A percentile compares a stretch with the other conserved stretches of the same genome.
Evolutionary conservation across 345 rosid genomes (phyloP).

Genomic region (Rhodamnia argentea): DNA sequence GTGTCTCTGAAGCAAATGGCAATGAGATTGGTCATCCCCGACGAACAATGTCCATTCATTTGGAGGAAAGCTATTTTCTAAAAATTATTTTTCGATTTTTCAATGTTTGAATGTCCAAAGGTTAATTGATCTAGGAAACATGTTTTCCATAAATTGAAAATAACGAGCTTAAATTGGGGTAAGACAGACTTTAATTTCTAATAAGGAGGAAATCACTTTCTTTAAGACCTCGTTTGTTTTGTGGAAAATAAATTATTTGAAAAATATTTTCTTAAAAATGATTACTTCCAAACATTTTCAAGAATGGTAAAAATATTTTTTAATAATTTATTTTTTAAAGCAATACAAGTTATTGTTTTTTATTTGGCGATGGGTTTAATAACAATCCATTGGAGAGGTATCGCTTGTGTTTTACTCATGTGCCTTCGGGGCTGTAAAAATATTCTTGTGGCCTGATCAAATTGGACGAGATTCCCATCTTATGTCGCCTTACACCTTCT

Average conservation of each 20-base stretch:
- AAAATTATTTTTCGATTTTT: not conserved
- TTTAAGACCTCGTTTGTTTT: too few species aligned
- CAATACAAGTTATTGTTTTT: too few species aligned
- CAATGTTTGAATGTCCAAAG: not conserved
- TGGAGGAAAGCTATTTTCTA: not conserved
- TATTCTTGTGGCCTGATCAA: not conserved
- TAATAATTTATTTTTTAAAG: too few species aligned
- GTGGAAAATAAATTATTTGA: too few species aligned
- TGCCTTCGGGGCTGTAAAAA: not conserved
- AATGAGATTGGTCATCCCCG: not conserved
- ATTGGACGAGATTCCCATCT: not conserved
- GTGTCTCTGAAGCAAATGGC: not conserved
- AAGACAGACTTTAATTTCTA: not conserved
- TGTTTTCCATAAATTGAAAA: not conserved
- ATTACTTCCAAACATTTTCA: too few species aligned
- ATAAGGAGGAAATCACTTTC: not conserved
- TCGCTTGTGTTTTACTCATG: not conserved
- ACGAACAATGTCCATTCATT: not conserved
- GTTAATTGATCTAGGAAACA: not conserved
- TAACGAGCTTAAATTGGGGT: not conserved
- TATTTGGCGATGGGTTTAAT: not conserved
- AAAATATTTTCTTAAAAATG: too few species aligned
- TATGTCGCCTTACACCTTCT: not conserved
- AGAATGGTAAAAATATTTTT: too few species aligned
- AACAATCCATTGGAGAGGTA: not conserved